A percentile compares a stretch with the other conserved stretches of the same genome.
phyloP scores from a whole-genome alignment of 208 protist genomes.

The Crithidia fasciculata region DNA sequence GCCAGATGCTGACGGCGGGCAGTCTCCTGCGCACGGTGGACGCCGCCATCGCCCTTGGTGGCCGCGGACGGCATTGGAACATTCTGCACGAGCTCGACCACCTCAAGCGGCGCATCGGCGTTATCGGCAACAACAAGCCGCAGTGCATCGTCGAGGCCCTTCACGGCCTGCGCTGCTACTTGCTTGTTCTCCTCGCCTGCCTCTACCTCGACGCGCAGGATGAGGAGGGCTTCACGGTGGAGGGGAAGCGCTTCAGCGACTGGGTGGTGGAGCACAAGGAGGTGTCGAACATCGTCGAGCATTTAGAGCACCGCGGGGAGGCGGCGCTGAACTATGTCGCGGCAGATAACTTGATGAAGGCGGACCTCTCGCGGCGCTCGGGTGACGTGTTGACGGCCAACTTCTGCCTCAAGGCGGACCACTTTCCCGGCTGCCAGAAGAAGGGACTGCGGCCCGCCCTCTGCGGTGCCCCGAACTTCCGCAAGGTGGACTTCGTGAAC shows the following conservation, averaged over 20 bases:
- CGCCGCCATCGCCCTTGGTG: conserved; percentile 71
- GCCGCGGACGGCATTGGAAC: conserved; percentile 73
- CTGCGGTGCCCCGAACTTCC: conserved; percentile 89
- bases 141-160: conserved; percentile 65
- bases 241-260: conserved; percentile 56
- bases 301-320: conserved; percentile 70
- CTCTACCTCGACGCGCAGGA: conserved; percentile 78
- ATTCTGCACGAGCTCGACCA: conserved; percentile 77
- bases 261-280: conserved; percentile 73
- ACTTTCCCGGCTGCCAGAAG: conserved; percentile 91
- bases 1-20: conserved; percentile 87
- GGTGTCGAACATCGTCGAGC: conserved; percentile 81
- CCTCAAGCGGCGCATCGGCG: conserved; percentile 61
- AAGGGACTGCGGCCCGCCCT: conserved; percentile 82
- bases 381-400: conserved; percentile 89
- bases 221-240: conserved; percentile 27
- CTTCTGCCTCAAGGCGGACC: conserved; percentile 89
- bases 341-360: conserved; percentile 73
- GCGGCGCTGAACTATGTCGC: conserved; percentile 74
- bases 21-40: conserved; percentile 74
- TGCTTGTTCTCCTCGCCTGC: conserved; percentile 80
- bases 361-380: conserved; percentile 65
- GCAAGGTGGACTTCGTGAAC: conserved; percentile 84
- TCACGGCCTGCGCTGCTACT: conserved; percentile 73
- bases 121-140: conserved; percentile 54